Conservation (phyloP, 768 basidiomycete genomes). For the Suillus fuscotomentosus region DNA sequence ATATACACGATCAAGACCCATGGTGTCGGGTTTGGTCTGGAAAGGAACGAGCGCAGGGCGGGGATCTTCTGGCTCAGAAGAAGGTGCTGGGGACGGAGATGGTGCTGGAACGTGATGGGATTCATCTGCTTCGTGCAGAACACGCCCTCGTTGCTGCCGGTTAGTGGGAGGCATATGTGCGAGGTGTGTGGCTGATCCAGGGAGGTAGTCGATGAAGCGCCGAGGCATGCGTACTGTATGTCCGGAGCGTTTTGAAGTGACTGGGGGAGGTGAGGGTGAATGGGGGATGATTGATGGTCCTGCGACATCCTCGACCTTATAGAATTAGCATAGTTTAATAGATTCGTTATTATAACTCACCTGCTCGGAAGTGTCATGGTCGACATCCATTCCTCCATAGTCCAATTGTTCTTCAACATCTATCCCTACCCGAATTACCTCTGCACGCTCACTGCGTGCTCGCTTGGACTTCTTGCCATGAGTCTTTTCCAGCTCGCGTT, state of each 20-base stretch:
- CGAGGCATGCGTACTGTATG: not conserved
- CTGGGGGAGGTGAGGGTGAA: not conserved
- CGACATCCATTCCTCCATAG: too few species aligned
- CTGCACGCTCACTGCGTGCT: too few species aligned
- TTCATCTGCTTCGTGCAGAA: not conserved
- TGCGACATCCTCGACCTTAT: not conserved
- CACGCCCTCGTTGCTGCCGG: not conserved
- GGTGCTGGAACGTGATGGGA: not conserved
- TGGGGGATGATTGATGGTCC: not conserved
- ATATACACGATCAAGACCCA: too few species aligned
- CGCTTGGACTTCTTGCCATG: too few species aligned
- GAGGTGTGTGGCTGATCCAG: not conserved
- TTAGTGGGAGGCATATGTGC: not conserved
- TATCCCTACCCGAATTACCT: too few species aligned
- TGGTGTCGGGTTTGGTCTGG: too few species aligned
- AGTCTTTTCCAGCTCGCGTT: too few species aligned
- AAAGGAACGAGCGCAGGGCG: too few species aligned
- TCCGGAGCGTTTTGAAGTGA: not conserved
- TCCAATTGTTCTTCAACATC: too few species aligned
- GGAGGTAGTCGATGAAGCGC: not conserved
- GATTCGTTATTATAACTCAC: too few species aligned
- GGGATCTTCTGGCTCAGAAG: not conserved
- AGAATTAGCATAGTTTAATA: too few species aligned
- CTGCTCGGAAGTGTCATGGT: too few species aligned
- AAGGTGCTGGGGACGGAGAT: not conserved